Percentiles rank a stretch among this genome's conserved stretches.
These are phyloP conservation scores for Prunus mongolica DNA, from an alignment of 306 rosid species.

Conservation along the genomic window DNA sequence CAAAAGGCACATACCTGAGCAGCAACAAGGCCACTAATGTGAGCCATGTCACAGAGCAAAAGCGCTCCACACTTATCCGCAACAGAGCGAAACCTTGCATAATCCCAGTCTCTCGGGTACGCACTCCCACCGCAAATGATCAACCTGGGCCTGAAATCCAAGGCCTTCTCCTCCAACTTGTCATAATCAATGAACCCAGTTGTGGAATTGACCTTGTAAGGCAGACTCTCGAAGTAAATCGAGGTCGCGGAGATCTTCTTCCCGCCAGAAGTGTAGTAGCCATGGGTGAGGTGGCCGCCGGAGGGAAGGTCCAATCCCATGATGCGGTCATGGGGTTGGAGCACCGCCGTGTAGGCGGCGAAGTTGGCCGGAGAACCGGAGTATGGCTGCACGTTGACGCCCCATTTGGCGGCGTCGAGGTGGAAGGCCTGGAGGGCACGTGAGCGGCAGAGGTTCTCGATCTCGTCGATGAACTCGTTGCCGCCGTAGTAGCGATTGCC, in stretches of 20 bases:
- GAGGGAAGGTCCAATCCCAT: slow-evolving; percentile 95
- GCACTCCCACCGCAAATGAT: slow-evolving; percentile 96
- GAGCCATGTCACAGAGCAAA: slow-evolving; percentile 91
- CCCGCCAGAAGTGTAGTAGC: slow-evolving; percentile 87
- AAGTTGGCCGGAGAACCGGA: slow-evolving; percentile 94
- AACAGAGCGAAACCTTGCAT: slow-evolving; percentile 48
- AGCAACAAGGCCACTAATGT: slow-evolving; percentile 91
- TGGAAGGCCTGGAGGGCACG: slow-evolving; percentile 79
- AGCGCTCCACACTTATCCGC: slow-evolving; percentile 89
- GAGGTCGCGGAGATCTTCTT: slow-evolving; percentile 96
- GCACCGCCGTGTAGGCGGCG: slow-evolving; percentile 95
- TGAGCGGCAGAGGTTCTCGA: slow-evolving; percentile 77
- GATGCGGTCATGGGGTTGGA: slow-evolving; percentile 83
- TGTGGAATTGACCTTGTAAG: slow-evolving; percentile 61
- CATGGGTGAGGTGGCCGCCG: slow-evolving; percentile 86
- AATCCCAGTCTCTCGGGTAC: slow-evolving; percentile 92
- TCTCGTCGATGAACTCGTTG: slow-evolving; percentile 81
- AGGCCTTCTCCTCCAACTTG: slow-evolving; percentile 84
- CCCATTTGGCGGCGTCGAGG: slow-evolving; percentile 60
- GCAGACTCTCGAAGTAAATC: slow-evolving; percentile 90
- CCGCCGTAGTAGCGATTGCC: slow-evolving; percentile 94
- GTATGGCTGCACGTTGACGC: slow-evolving; percentile 89
- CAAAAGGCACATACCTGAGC: slow-evolving; percentile 56
- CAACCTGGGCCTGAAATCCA: slow-evolving; percentile 83
- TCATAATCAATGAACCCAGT: slow-evolving; percentile 78